Conservation (phyloP, 768 basidiomycete species). For the Tylopilus balloui region DNA sequence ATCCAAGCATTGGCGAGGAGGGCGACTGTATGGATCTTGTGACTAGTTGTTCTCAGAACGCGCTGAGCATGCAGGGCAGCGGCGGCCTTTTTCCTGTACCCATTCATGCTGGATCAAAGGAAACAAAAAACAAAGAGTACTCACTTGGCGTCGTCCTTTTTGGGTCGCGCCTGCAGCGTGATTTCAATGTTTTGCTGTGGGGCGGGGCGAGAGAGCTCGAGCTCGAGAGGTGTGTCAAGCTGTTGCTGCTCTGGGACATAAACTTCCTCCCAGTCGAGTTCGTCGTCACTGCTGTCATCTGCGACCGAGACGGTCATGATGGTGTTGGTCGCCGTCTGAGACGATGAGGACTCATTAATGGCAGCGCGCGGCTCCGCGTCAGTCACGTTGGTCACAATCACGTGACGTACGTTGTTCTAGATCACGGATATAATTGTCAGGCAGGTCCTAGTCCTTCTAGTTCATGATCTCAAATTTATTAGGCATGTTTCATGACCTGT, state of each 20-base stretch:
- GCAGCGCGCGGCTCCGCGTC: slow-evolving; percentile 15
- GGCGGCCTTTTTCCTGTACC: slow-evolving; percentile 39
- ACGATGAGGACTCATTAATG: slow-evolving; percentile 8
- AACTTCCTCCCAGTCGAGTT: slow-evolving; percentile 80
- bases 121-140: slow-evolving; percentile 19
- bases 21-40: slow-evolving; percentile 86
- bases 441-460: too few relatives aligned
- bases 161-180: slow-evolving; percentile 49
- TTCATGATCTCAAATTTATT: too few relatives aligned
- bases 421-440: too few relatives aligned
- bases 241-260: slow-evolving; percentile 41
- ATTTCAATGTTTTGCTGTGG: slow-evolving; percentile 62
- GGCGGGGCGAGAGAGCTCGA: slow-evolving; percentile 24
- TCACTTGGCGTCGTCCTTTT: slow-evolving; percentile 43
- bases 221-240: slow-evolving; percentile 20
- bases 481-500: too few relatives aligned
- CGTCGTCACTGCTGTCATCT: slow-evolving; percentile 50
- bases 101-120: slow-evolving; percentile 25
- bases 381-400: slow-evolving; percentile 20
- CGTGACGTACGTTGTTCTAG: slow-evolving; percentile 9
- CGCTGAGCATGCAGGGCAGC: slow-evolving; percentile 61
- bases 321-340: slow-evolving; percentile 4
- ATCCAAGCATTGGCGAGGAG: slow-evolving; percentile 68
- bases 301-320: slow-evolving; percentile 17
- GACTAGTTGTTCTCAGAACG: slow-evolving; percentile 67